Conservation (phyloP, 352 stramenopile genomes). For the Phytophthora brassicae region DNA sequence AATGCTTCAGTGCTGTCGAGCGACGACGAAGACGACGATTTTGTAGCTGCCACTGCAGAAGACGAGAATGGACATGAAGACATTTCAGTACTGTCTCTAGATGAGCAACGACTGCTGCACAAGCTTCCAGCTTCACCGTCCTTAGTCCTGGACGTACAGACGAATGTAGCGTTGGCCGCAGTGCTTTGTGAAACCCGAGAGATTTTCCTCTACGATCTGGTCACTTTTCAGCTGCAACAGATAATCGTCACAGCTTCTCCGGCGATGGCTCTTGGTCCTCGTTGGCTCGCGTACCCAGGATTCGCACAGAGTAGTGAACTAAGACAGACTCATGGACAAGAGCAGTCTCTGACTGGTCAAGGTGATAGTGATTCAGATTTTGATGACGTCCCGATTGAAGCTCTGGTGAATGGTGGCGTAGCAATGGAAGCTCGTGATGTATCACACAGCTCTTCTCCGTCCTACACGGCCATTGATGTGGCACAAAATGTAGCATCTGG, state of each 20-base stretch:
- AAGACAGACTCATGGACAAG: slow-evolving; percentile 15
- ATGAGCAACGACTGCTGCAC: slow-evolving; percentile 51
- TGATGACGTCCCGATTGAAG: slow-evolving; percentile 42
- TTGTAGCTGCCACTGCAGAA: slow-evolving; percentile 26
- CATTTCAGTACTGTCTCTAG: slow-evolving; percentile 51
- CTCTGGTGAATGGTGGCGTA: slow-evolving; percentile 40
- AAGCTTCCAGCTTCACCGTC: slow-evolving; percentile 62
- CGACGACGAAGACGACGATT: slow-evolving; percentile 43
- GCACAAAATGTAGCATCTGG: slow-evolving; percentile 88
- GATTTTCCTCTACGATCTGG: slow-evolving; percentile 66
- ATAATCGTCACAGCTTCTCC: slow-evolving; percentile 52
- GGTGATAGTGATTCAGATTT: slow-evolving; percentile 52
- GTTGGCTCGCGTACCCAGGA: slow-evolving; percentile 74
- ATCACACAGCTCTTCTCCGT: slow-evolving; percentile 36
- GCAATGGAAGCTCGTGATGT: slow-evolving; percentile 23
- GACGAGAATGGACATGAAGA: slow-evolving; percentile 45
- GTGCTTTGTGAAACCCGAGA: slow-evolving; percentile 71
- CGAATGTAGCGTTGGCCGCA: slow-evolving; percentile 51
- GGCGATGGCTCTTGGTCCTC: slow-evolving; percentile 63
- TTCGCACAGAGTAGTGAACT: slow-evolving; percentile 26
- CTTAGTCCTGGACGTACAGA: slow-evolving; percentile 69
- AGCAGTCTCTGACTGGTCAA: slow-evolving; percentile 27
- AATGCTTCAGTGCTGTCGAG: slow-evolving; percentile 4
- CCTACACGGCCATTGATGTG: slow-evolving; percentile 77
- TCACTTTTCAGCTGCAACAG: slow-evolving; percentile 46